Conservation (phyloP, 257 asterid species). For the Solanum pinnatisectum region DNA sequence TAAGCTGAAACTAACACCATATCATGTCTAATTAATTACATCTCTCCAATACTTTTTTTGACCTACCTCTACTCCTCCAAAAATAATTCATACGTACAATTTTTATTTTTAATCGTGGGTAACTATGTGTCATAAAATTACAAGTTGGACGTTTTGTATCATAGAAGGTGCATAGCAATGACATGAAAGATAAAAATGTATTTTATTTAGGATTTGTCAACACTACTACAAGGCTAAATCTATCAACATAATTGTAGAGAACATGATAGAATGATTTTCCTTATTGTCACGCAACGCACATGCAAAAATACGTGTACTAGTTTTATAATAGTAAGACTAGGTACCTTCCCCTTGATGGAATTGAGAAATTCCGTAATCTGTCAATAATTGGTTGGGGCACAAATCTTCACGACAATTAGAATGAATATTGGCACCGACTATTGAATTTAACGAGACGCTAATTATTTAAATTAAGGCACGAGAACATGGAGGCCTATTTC, state of each 20-base stretch:
- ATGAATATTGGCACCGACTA: not conserved
- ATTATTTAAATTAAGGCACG: not conserved
- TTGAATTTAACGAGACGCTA: not conserved
- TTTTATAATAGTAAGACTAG: not conserved
- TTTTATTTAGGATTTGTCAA: not conserved
- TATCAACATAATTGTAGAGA: not conserved
- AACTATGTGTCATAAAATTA: not conserved
- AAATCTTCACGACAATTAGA: not conserved
- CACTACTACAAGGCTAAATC: not conserved
- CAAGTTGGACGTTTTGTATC: not conserved
- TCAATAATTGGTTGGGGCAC: not conserved
- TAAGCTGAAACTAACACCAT: not conserved
- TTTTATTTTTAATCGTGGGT: not conserved
- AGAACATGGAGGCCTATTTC: not conserved
- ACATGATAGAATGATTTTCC: not conserved
- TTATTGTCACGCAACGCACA: not conserved
- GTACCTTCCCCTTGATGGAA: not conserved
- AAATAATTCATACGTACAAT: not conserved
- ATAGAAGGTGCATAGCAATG: not conserved
- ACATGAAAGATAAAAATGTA: not conserved
- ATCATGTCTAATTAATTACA: not conserved
- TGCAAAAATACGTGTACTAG: not conserved
- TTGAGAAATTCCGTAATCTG: not conserved
- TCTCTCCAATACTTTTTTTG: fast-evolving
- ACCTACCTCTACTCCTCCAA: fast-evolving